A percentile compares a stretch with the other conserved stretches of the same genome.
Conservation (phyloP, 306 rosid species). For the Geum urbanum region DNA sequence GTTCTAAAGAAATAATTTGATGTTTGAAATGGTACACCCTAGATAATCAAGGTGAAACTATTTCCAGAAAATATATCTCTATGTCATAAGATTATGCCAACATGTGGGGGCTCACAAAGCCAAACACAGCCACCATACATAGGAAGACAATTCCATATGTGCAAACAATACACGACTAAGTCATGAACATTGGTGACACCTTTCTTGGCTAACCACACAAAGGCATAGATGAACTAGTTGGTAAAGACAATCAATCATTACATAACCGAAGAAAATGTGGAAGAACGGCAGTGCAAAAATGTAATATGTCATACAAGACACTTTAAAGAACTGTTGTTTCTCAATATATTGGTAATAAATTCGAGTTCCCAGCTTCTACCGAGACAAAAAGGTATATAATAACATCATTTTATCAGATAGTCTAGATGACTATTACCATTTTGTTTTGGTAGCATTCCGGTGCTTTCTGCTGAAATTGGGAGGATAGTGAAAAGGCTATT, state of each 20-base stretch:
- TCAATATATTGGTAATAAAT: neutral
- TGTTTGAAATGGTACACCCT: neutral
- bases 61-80: neutral
- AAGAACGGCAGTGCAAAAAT: neutral
- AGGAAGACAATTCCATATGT: neutral
- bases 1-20: neutral
- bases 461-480: constrained; percentile 75
- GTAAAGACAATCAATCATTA: neutral
- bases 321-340: neutral
- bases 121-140: neutral
- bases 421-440: constrained; percentile 39
- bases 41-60: neutral
- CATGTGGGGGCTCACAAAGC: neutral
- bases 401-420: neutral
- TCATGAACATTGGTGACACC: neutral
- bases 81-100: neutral
- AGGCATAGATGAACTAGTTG: neutral
- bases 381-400: neutral
- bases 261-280: neutral
- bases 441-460: constrained; percentile 65
- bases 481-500: constrained; percentile 36
- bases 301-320: neutral
- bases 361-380: neutral
- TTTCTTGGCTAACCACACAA: neutral
- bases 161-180: neutral